phyloP scores from a whole-genome alignment of 2,329 filamentous ascomycete species.

The Bipolaris victoriae region DNA sequence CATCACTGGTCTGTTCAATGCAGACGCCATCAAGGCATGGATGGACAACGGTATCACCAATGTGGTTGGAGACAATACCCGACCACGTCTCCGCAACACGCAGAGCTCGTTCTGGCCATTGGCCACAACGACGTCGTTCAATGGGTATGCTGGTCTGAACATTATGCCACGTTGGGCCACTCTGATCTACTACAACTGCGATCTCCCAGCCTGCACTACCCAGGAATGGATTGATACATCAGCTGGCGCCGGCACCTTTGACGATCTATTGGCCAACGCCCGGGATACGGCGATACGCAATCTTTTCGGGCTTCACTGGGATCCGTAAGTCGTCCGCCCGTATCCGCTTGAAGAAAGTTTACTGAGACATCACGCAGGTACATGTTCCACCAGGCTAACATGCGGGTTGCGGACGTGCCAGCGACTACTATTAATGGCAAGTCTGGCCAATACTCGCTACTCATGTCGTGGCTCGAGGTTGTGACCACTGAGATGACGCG shows the following conservation, averaged over 20 bases:
- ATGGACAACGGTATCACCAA: conserved; percentile 64
- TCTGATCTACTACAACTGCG: conserved; percentile 70
- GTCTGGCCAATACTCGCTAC: conserved; percentile 57
- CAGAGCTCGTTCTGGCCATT: conserved; percentile 63
- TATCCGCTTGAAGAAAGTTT: not conserved
- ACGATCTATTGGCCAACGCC: conserved; percentile 59
- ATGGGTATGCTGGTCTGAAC: conserved; percentile 63
- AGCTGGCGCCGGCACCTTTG: conserved; percentile 60
- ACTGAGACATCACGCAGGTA: conserved; percentile 44
- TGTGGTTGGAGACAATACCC: conserved; percentile 69
- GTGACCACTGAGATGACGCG: conserved; percentile 61
- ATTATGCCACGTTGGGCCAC: conserved; percentile 67
- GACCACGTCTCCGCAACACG: conserved; percentile 60
- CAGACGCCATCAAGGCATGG: conserved; percentile 66
- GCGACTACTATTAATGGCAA: conserved; percentile 58
- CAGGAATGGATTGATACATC: conserved; percentile 68
- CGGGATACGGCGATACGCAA: conserved; percentile 62
- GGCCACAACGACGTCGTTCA: conserved; percentile 57
- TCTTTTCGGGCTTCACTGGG: conserved; percentile 62
- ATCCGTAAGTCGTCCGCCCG: conserved; percentile 43
- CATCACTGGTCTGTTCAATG: conserved; percentile 69
- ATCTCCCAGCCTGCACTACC: conserved; percentile 61
- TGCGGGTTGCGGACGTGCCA: conserved; percentile 57
- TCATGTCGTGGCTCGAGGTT: conserved; percentile 64
- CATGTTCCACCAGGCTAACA: conserved; percentile 71